Base-by-base conservation (phyloP, 2,329 filamentous ascomycete species). In the Clonostachys solani region DNA sequence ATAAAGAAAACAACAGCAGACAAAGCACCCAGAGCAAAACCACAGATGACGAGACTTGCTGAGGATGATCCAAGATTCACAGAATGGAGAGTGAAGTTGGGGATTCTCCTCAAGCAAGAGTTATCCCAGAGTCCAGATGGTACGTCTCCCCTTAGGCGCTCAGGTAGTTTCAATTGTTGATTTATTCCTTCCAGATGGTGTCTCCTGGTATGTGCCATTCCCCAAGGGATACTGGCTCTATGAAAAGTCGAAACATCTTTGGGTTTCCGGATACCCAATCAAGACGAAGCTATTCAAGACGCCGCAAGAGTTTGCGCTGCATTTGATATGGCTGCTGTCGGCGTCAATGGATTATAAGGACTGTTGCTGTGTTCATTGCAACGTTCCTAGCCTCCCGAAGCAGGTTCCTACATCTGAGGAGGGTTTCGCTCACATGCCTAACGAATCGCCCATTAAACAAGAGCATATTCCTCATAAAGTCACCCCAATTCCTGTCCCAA, bases 361-460 rank as follows among this genome's bases (percentile, higher is more conserved):
- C 50, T 80, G 76, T 56, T 75, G 72, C 45, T 80, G 76, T 51
- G 66, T 73, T 12, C 69, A 75, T 43, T 79, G 75, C 58, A 73
- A 72, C 47, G 51, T 61, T 5, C 56, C 60, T 8, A 62, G 44
- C 33, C 47, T 52, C 12, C 42, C 55, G 17, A 67, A 60, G 46
- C 15, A n/a, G 53, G 53, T 8, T 43, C 51, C 5, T 16, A 47
- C 6, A 38, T 47, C 10, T 38, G 66, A 68, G 3, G 65, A 66
- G 12, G 53, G 48, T 4, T 54, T 58, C 33, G 49, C 49, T 18
- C 50, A 50, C 37, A 52, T 51, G 5, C 49, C 49, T 4, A 50
- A 43, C 8, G 50, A 55, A 10, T 50, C 48, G 7, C 46, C 56
- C 2, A 47, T 51, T 5, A 48, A 54, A 16, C 38, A 43, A 6